phyloP scores from a whole-genome alignment of 164 flowering plant genomes.

The Platanus orientalis region DNA sequence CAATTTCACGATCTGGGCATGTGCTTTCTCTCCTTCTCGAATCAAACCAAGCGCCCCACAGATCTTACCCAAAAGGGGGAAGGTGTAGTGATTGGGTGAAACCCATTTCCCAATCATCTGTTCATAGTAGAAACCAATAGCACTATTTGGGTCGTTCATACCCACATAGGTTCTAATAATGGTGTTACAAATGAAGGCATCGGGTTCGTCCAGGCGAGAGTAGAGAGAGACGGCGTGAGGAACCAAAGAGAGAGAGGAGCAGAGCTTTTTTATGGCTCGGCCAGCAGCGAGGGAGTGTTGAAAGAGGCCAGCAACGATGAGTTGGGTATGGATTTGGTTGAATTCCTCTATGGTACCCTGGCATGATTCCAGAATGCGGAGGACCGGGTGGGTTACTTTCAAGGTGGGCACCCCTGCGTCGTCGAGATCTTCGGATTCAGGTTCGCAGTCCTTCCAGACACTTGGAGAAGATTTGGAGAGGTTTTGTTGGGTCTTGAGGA shows the following conservation, averaged over 20 bases:
- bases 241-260: slow-evolving; percentile 22
- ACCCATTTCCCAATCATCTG: slow-evolving; percentile 33
- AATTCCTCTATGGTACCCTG: slow-evolving; percentile 17
- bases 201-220: slow-evolving; percentile 36
- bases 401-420: slow-evolving; percentile 12
- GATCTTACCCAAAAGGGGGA: slow-evolving; percentile 48
- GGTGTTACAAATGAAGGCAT: slow-evolving; percentile 61
- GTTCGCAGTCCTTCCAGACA: slow-evolving; percentile 17
- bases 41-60: slow-evolving; percentile 40
- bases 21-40: slow-evolving; percentile 48
- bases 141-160: slow-evolving; percentile 29
- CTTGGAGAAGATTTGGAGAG: slow-evolving; percentile 26
- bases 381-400: slow-evolving; percentile 38
- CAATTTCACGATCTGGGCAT: slow-evolving; percentile 33
- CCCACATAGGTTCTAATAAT: slow-evolving; percentile 44
- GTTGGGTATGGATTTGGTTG: slow-evolving; percentile 50
- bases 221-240: slow-evolving; percentile 37
- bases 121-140: slow-evolving; percentile 34
- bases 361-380: slow-evolving; percentile 45
- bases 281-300: slow-evolving; percentile 46
- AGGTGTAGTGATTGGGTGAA: slow-evolving; percentile 51
- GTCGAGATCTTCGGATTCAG: slow-evolving; percentile 10
- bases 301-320: slow-evolving; percentile 42
- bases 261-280: slow-evolving; percentile 52
- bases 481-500: slow-evolving; percentile 26